Base-by-base conservation (phyloP, 495 filamentous ascomycete species). In the Penicillium lagena region DNA sequence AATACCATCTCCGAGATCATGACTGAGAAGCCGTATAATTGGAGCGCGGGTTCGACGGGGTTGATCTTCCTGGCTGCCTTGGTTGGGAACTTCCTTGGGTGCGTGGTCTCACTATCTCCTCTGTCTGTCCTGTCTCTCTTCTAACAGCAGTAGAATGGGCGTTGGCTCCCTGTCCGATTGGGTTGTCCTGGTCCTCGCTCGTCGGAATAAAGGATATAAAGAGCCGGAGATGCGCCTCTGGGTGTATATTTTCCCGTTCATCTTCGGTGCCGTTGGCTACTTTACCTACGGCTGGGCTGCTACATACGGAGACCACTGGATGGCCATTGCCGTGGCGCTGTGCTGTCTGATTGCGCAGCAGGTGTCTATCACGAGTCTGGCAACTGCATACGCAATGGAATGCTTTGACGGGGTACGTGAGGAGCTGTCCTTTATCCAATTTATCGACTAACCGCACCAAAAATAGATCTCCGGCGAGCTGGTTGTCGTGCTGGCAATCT, bases 361-460 rank as follows among this genome's bases (percentile, higher is more conserved):
- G 39, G 63, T 69, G 8, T 58, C 56, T 12, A 54, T 63, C 1
- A 62, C 61, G 13, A 62, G 59, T 45, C 50, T 67, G 40, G 65
- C 63, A n/a, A 64, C 63, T 4, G 61, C 60, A 9, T 68, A 66
- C 56, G 65, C 63, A 1, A 64, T 68, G 57, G 65, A 68, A 37
- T 66, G 59, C 32, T 64, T 63, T 17, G 60, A 64, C 37, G 49
- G 50, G 43, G 60, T 63, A 37, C 37, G 57, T 45, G 14, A 28
- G 12, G 9, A 9, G 10, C 28, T n/a, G n/a, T n/a, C 11, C 12
- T 31, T 22, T 22, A 22, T 22, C 22, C 4, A 4, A 22, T 22
- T 22, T 22, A 22, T 22, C 22, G 4, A 22, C 22, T 22, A 22
- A 22, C 22, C 2, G 3, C 22, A 22, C 2, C 22, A 22, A 22